Base-by-base conservation (phyloP, 768 basidiomycete species). In the Royoungia palumana region DNA sequence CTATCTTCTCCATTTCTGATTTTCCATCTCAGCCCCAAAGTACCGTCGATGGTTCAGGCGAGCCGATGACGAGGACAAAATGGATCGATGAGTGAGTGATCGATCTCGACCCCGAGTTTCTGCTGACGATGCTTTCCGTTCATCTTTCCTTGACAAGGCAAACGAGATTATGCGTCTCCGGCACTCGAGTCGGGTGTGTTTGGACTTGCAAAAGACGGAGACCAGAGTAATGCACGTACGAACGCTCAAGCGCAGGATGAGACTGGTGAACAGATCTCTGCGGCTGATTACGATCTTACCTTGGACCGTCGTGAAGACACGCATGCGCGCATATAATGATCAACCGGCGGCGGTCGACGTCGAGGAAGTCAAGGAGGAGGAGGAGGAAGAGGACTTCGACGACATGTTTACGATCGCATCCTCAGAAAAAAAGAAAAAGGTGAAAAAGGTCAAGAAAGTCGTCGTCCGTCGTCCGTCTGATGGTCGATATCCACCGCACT, bases 281-380 rank as follows among this genome's bases (percentile, higher is more conserved):
- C 94, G 19, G 94, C 93, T 38, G 94, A 97, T 69, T 96, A 96
- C 68, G 89, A 97, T 64, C 84, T 86, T 28, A 82, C 77, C 56
- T 63, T 86, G 56, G 95, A 97, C 70, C 79, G 87, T 20, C 78
- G 85, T 20, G 89, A 90, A 62, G 91, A 94, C 54, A 53, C 82
- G 83, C 50, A 82, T 82, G 54, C 80, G 86, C 17, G 77, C 82
- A 27, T 66, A 71, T 24, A 71, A 72, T 28, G 70, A 59, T 17
- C 68, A 69, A 45, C 62, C 67, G 2, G 62, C 72, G n/a, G 58
- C 46, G 12, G 64, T 67, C 21, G 76, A 78, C n/a, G 70, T 75
- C 21, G 75, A 76, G 35, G 76, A 74, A 46, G 65, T 75, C 11
- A 77, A 80, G 47, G 64, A 67, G 1, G 80, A 78, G 3, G 85